These are phyloP conservation scores for Lactifluus rugatus DNA, from an alignment of 768 basidiomycete species.

Conservation along the genomic window DNA sequence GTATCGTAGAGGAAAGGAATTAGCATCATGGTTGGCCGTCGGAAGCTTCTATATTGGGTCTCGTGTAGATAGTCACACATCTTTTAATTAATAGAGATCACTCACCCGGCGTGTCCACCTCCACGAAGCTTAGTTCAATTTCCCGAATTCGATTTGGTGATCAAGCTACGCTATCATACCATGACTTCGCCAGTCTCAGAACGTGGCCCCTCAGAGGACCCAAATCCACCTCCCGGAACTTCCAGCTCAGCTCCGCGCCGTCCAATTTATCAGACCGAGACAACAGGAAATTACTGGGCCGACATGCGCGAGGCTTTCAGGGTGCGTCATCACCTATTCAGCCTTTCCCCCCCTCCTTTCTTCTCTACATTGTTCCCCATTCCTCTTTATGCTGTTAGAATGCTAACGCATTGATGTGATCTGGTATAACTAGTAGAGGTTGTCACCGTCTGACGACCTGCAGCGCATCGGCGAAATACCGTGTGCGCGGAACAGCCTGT, in stretches of 20 bases:
- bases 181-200: slow-evolving; percentile 16
- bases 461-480: slow-evolving; percentile 59
- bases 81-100: too few species aligned
- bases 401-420: slow-evolving; percentile 17
- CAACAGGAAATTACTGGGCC: slow-evolving; percentile 27
- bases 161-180: neutral
- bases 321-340: slow-evolving; percentile 19
- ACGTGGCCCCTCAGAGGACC: slow-evolving; percentile 10
- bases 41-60: too few species aligned
- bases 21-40: too few species aligned
- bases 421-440: slow-evolving; percentile 30
- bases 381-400: neutral
- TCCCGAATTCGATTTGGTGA: neutral
- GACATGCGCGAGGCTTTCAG: slow-evolving; percentile 30
- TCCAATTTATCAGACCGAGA: slow-evolving; percentile 25
- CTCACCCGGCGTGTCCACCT: too few species aligned
- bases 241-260: neutral
- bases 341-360: neutral
- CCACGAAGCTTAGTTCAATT: neutral
- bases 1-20: too few species aligned
- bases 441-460: slow-evolving; percentile 43
- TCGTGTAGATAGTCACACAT: too few species aligned
- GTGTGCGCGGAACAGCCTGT: slow-evolving; percentile 64
- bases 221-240: slow-evolving; percentile 6
- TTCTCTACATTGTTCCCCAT: too few species aligned